phyloP scores from a whole-genome alignment of 306 rosid species.

The Mimosa bimucronata region DNA sequence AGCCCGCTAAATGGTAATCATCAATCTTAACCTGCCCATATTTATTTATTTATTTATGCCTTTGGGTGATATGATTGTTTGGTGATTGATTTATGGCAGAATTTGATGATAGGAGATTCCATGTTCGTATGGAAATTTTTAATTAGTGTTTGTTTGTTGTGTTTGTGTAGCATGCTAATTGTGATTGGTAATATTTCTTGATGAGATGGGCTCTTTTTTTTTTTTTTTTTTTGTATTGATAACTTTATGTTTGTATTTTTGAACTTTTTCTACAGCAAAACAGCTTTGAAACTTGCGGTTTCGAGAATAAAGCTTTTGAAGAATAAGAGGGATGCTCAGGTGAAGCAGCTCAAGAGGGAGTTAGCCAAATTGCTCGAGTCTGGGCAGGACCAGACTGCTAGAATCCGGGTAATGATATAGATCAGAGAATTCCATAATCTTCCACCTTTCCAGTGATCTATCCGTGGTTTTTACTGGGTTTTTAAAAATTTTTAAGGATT shows the following conservation, averaged over 20 bases:
- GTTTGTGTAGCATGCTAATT: not conserved
- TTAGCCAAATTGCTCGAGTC: slow-evolving; percentile 79
- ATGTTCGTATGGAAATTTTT: not conserved
- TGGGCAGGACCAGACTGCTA: slow-evolving; percentile 85
- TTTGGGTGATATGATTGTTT: not conserved
- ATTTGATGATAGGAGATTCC: not conserved
- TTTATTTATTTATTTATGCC: not conserved
- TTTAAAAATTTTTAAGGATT: not conserved
- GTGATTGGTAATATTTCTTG: slow-evolving; percentile 3
- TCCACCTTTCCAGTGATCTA: slow-evolving; percentile 10
- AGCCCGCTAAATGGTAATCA: slow-evolving; percentile 41
- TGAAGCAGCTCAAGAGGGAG: slow-evolving; percentile 75
- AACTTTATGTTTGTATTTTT: slow-evolving; percentile 19
- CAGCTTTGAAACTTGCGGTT: slow-evolving; percentile 79
- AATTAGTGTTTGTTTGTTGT: not conserved
- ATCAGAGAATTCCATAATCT: not conserved
- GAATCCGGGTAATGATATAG: slow-evolving; percentile 63
- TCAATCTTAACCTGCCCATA: not conserved
- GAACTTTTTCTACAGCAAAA: slow-evolving; percentile 69
- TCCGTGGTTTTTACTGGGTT: not conserved
- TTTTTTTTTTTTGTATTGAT: not conserved
- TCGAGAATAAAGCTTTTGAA: slow-evolving; percentile 83
- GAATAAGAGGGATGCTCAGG: slow-evolving; percentile 78
- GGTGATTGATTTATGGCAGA: not conserved
- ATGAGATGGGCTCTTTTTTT: slow-evolving; percentile 4